Evolutionary conservation across 495 filamentous ascomycete species (phyloP), one percentile per base, ranked within the genome.

Genomic region (Podospora australis): DNA sequence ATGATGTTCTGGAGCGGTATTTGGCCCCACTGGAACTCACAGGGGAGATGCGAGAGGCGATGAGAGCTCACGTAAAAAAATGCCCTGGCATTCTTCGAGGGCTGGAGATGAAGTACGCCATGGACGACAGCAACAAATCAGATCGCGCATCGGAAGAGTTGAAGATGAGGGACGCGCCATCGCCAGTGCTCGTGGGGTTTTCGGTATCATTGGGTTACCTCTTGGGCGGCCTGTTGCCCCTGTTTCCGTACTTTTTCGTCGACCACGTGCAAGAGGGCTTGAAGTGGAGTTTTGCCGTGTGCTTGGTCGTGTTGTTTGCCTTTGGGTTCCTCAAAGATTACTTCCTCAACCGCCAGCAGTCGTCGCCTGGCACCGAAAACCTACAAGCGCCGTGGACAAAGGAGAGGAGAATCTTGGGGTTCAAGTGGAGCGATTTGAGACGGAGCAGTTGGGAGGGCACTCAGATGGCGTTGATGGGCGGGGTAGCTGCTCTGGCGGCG

Each of bases 211-310:
- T 73, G 6, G 62, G 70, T 20, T 81, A 81, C 54, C 75, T 81
- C 29, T 51, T 79, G 8, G 74, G 78, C 38, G 78, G 78, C 2
- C 59, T 80, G 20, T 59, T 80, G 5, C 78, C 78, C 0, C 73
- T 80, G 73, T 64, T 78, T 29, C 78, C 78, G 2, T 80, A 81
- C 49, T 80, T 80, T 47, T 65, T 65, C 28, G 64, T 72, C 55
- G 39, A 65, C 14, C 55, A 68, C 17, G 68, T 73, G 8, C 52
- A 50, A 8, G 49, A 70, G 24, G 78, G 75, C 1, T 55, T 81
- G 16, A 70, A 68, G 58, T 62, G 71, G 22, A 73, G 68, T 26
- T 73, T 77, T 36, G 72, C 50, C 19, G 68, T 81, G 48, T 77
- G 76, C 1, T 65, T 69, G 26, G 58, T 78, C 20, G 72, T 77